Evolutionary conservation across 345 rosid species (phyloP), one percentile per base, ranked within the genome.

Genomic region (Eucalyptus lansdowneana): DNA sequence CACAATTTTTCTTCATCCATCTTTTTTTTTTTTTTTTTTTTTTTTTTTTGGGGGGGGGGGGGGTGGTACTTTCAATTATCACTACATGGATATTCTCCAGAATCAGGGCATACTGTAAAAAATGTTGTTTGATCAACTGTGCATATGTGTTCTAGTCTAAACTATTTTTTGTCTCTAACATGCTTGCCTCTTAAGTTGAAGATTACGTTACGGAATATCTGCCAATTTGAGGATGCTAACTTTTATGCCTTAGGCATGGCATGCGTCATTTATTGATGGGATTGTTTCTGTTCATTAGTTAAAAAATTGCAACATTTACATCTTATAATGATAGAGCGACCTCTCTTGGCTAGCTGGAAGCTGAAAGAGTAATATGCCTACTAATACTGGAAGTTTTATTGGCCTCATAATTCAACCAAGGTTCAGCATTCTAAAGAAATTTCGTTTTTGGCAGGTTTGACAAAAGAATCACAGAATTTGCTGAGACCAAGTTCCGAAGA

Each of bases 401-500:
- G 42, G 51, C 45, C 69, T 10, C 24, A 67, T 45, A 5, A 49
- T 47, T 29, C 29, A n/a, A 45, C 27, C 34, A 25, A 34, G 31
- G 13, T 25, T 47, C 60, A 42, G 47, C 50, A 27, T 54, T 47
- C 50, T 87, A 58, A 31, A 27, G 27, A 50, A 80, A 27, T 31
- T 62, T 87, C n/a, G 76, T 88, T 15, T 56, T 86, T 89, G 93
- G 80, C 93, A 98, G 99, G 99, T 98, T 98, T 95, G 99, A 98
- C 96, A 96, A 98, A 93, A 95, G 99, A 94, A 98, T 98, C 89
- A 98, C 99, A 47, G 93, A 91, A 34, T 97, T 98, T 93, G 99
- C 99, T 17, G 99, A 98, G 92, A 91, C 86, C n/a, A 98, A 98
- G 92, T 98, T 98, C 90, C 87, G 90, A 89, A 97, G 99, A 90